phyloP scores from a whole-genome alignment of 108 stramenopile species.

The Conticribra weissflogii region DNA sequence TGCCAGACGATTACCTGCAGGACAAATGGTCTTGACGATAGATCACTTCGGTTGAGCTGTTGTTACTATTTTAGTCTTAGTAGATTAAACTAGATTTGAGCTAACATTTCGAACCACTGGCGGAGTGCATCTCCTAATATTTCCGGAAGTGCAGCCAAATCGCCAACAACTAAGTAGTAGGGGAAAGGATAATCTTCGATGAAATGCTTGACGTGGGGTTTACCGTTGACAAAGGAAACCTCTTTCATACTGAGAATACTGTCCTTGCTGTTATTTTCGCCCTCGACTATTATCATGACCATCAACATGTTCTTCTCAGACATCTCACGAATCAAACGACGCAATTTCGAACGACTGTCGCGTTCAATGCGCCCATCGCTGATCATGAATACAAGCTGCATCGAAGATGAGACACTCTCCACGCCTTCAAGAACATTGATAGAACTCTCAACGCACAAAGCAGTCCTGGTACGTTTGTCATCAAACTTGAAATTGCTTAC shows the following conservation, averaged over 20 bases:
- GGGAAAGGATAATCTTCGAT: slow-evolving; percentile 99
- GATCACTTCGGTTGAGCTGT: no score
- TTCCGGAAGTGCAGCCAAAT: slow-evolving; percentile 91
- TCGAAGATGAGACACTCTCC: slow-evolving; percentile 62
- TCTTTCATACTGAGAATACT: slow-evolving; percentile 95
- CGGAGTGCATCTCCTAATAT: slow-evolving; percentile 94
- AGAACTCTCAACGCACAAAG: slow-evolving; percentile 87
- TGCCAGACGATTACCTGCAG: no score
- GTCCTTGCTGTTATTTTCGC: slow-evolving; percentile 71
- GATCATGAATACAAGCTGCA: slow-evolving; percentile 94
- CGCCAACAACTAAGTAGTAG: slow-evolving; percentile 92
- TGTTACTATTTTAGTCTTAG: no score
- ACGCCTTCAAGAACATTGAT: slow-evolving; percentile 69
- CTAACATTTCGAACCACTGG: slow-evolving; percentile 98
- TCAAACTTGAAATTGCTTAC: slow-evolving; percentile 87
- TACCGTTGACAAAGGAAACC: slow-evolving; percentile 91
- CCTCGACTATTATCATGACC: slow-evolving; percentile 95
- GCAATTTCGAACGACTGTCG: slow-evolving; percentile 83
- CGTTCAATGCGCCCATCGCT: slow-evolving; percentile 96
- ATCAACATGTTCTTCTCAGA: slow-evolving; percentile 88
- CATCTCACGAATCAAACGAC: slow-evolving; percentile 91
- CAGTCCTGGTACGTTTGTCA: slow-evolving; percentile 88
- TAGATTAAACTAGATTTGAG: slow-evolving; percentile 67
- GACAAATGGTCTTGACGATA: no score
- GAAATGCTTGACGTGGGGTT: slow-evolving; percentile 89